Base-by-base conservation (phyloP, 331 rosid genomes). In the Malus hybrid region DNA sequence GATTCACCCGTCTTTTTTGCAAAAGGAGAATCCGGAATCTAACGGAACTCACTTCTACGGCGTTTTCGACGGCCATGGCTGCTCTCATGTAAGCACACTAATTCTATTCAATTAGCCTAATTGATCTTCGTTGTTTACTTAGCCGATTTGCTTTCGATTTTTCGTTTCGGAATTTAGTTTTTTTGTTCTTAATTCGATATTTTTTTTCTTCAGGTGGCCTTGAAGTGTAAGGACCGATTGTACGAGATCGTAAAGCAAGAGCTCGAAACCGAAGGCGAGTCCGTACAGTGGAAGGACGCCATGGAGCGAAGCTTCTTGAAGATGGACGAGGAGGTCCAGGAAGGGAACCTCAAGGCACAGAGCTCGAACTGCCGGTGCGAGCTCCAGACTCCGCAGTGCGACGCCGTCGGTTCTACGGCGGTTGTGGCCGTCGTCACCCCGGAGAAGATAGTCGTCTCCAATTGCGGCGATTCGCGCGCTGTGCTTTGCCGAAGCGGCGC, bases 381-480 rank as follows among this genome's bases (percentile, higher is more conserved):
- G 54, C 83, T 87, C 0, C 93, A 85, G 72, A 85, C 90, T 36
- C 93, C 93, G 4, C 93, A 86, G 84, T 89, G 96, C 79, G 97
- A 90, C 60, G 90, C 97, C 42, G 99, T 95, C 0, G 97, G 97
- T 31, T 90, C 99, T 18, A 92, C 97, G 6, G 99, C 97, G 4
- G 93, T 92, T 1, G 84, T 88, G 0, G 88, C 95, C 6, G 70
- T 89, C 2, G 65, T 89, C 1, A 39, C 46, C 46, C 46, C 46
- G 46, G 46, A 39, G 46, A 39, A 39, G 46, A 39, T 39, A 0
- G 46, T 95, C 60, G 86, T 95, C 67, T 82, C 99, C 3, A 95
- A 95, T 79, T 95, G 99, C 66, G 99, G 99, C 22, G 97, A 95
- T 18, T 95, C 99, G 6, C 96, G 99, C 8, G 99, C 97, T 1